These are phyloP conservation scores for Cercospora sp. DNA, from an alignment of 2,329 filamentous ascomycete species.

Conservation along the genomic window DNA sequence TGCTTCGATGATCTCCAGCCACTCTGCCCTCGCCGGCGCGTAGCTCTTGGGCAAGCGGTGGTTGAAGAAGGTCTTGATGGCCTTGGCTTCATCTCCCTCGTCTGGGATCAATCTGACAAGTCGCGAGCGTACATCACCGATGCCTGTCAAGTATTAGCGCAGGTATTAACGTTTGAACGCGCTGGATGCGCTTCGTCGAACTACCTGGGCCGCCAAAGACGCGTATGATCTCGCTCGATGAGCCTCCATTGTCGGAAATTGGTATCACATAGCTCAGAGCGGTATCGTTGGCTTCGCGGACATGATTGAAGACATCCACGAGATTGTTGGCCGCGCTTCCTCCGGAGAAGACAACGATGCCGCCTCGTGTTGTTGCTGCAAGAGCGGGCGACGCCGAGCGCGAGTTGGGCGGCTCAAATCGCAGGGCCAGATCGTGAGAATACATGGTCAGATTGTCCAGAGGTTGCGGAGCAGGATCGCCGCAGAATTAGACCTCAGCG, in stretches of 20 bases:
- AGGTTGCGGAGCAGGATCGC: not conserved
- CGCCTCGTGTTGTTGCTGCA: constrained; percentile 40
- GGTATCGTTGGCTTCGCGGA: constrained; percentile 63
- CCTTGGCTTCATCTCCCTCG: constrained; percentile 61
- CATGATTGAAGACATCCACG: constrained; percentile 78
- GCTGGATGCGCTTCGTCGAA: not conserved
- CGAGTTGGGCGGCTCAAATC: constrained; percentile 18
- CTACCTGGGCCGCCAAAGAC: constrained; percentile 90
- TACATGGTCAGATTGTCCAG: constrained; percentile 9
- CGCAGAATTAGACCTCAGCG: not conserved
- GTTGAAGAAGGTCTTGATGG: constrained; percentile 84
- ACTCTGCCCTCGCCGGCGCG: constrained; percentile 68
- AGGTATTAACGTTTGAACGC: not conserved
- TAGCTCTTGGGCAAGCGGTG: constrained; percentile 71
- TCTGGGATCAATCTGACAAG: constrained; percentile 87
- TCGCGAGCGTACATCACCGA: constrained; percentile 70
- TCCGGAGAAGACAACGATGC: constrained; percentile 78
- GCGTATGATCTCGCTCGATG: constrained; percentile 87
- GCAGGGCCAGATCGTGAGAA: constrained; percentile 22
- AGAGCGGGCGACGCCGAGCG: constrained; percentile 23
- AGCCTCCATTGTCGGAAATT: constrained; percentile 94
- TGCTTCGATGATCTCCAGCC: constrained; percentile 86
- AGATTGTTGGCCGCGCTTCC: constrained; percentile 86
- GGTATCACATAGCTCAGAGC: constrained; percentile 83
- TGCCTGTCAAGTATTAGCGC: constrained; percentile 41